A percentile compares a stretch with the other conserved stretches of the same genome.
Conservation (phyloP, 2,329 filamentous ascomycete genomes). For the Lachnellula subtilissima region DNA sequence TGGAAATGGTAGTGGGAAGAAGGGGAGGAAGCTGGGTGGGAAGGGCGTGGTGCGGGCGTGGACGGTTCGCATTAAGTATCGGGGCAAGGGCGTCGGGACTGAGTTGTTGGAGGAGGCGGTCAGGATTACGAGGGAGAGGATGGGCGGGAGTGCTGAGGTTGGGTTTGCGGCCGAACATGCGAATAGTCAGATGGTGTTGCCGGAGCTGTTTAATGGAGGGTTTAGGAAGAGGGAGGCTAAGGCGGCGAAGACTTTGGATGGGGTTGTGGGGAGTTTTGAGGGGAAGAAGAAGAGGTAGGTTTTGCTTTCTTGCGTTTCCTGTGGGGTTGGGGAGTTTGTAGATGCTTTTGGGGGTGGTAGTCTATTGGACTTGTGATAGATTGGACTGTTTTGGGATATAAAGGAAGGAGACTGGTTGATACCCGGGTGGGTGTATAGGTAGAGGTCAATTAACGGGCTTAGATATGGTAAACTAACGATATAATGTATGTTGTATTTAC, state of each 20-base stretch:
- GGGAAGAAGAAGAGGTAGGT: constrained; percentile 25
- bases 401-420: not conserved
- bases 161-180: constrained; percentile 75
- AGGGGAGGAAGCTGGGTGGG: constrained; percentile 46
- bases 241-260: constrained; percentile 50
- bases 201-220: constrained; percentile 54
- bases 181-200: constrained; percentile 62
- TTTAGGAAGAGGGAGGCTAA: constrained; percentile 56
- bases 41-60: constrained; percentile 73
- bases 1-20: constrained; percentile 16
- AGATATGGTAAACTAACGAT: not conserved
- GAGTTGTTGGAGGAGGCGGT: constrained; percentile 72
- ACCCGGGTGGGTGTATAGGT: not conserved
- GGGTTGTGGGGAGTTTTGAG: constrained; percentile 41
- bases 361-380: not conserved
- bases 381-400: not conserved
- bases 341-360: not conserved
- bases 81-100: constrained; percentile 66
- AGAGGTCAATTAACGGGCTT: not conserved
- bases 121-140: constrained; percentile 59
- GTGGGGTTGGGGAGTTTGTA: not conserved
- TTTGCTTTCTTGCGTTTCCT: not conserved
- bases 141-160: constrained; percentile 62
- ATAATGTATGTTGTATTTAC: not conserved
- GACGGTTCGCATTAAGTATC: constrained; percentile 68